Base-by-base conservation (phyloP, 495 filamentous ascomycete species). In the Penicillium tannophilum region DNA sequence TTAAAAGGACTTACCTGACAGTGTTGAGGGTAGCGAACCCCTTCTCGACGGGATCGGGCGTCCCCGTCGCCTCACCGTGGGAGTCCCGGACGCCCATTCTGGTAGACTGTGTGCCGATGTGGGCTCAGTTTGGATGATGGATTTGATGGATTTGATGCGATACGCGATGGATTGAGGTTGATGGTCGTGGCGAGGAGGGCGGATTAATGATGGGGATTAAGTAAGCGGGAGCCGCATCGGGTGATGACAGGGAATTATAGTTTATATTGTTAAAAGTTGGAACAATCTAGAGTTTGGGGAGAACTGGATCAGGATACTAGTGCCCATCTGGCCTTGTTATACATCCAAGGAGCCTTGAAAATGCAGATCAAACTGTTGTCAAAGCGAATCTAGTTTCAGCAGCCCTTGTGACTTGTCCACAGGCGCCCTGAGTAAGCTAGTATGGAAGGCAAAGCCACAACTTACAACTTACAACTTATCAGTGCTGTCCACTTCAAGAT, bases 11-110 rank as follows among this genome's bases (percentile, higher is more conserved):
- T 53, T 80, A 90, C 89, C 84, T 82, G 68, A 95, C 79, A 31
- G 89, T 91, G 55, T 87, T 87, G 55, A 90, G 77, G 41, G 90
- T 94, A 59, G 91, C 90, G 63, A 88, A 86, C 52, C 90, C 88
- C 67, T 85, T 93, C 72, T 91, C 83, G 6, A 89, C 84, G 53
- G 83, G 82, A 61, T 84, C 85, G 33, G 84, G 84, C 36, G 83
- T 85, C 64, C 76, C 76, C 42, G 73, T 72, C 56, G 72, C 72
- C 68, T 86, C 82, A 57, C 77, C 75, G 33, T 74, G 71, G 64
- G 74, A 67, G 59, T 80, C 77, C 69, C 75, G 70, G 60, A 69
- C 75, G 60, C 74, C 79, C 80, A 83, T 83, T 1, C 35, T 72
- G 66, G 52, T 54, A 28, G 47, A 42, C 61, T 52, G 49, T 33